Conservation (phyloP, 495 filamentous ascomycete genomes). For the Elaphomyces granulatus region DNA sequence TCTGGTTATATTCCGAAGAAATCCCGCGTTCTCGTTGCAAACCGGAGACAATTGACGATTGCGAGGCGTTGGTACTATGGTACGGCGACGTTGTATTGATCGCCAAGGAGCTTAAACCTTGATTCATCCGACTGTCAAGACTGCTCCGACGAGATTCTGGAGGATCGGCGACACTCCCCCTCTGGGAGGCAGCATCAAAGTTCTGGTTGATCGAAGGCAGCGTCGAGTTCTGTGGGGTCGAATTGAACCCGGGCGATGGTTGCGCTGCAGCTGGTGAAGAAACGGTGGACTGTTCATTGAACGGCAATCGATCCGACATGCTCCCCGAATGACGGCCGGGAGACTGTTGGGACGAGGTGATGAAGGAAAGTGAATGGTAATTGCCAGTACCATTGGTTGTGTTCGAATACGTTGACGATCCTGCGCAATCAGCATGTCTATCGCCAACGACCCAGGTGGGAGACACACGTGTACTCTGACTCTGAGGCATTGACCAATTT, state of each 20-base stretch:
- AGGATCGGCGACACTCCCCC: slow-evolving; percentile 32
- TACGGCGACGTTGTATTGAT: slow-evolving; percentile 56
- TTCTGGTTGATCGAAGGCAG: slow-evolving; percentile 40
- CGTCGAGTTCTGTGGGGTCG: slow-evolving; percentile 22
- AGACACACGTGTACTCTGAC: slow-evolving; percentile 28
- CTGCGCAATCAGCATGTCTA: slow-evolving; percentile 22
- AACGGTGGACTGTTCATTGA: slow-evolving; percentile 25
- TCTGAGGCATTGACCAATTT: slow-evolving; percentile 39
- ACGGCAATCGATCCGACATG: slow-evolving; percentile 35
- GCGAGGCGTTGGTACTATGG: slow-evolving; percentile 61
- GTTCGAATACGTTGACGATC: slow-evolving; percentile 42
- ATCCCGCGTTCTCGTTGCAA: slow-evolving; percentile 43
- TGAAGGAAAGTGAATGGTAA: slow-evolving; percentile 35
- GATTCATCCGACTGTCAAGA: slow-evolving; percentile 62
- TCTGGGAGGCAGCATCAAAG: slow-evolving; percentile 31
- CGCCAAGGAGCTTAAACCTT: slow-evolving; percentile 52
- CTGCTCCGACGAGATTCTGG: slow-evolving; percentile 56
- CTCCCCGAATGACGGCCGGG: slow-evolving; percentile 31
- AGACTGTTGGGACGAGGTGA: slow-evolving; percentile 36
- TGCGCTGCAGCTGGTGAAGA: slow-evolving; percentile 34
- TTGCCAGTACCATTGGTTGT: slow-evolving; percentile 33
- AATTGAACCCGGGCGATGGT: slow-evolving; percentile 29
- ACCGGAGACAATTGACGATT: slow-evolving; percentile 55
- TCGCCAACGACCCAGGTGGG: slow-evolving; percentile 1
- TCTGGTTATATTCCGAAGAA: slow-evolving; percentile 23